Evolutionary conservation across 148 eudicot genomes (phyloP).

Genomic region (Arctostaphylos glauca): DNA sequence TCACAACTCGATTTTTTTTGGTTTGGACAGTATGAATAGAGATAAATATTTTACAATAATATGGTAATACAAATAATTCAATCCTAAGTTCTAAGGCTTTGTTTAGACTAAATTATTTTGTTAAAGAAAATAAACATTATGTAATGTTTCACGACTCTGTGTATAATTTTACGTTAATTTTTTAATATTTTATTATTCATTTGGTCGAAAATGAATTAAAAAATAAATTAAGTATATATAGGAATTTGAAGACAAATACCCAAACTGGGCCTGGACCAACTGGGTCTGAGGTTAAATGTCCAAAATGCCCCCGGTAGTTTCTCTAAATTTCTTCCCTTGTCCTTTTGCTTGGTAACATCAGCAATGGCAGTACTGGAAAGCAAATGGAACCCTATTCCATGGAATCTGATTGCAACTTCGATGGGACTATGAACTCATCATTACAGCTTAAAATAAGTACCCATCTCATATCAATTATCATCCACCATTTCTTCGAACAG

Average conservation of each 20-base stretch:
- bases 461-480: not conserved
- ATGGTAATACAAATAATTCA: too few relatives aligned
- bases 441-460: not conserved
- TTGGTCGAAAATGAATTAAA: too few relatives aligned
- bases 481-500: not conserved
- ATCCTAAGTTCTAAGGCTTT: too few relatives aligned
- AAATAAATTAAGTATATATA: too few relatives aligned
- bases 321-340: not conserved
- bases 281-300: not conserved
- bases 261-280: not conserved
- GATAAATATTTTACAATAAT: too few relatives aligned
- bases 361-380: not conserved
- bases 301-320: not conserved
- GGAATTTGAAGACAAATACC: not conserved
- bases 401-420: conserved; percentile 16
- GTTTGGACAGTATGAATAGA: too few relatives aligned
- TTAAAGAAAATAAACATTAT: too few relatives aligned
- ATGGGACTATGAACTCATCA: not conserved
- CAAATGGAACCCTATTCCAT: not conserved
- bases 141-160: too few relatives aligned
- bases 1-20: too few relatives aligned
- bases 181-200: too few relatives aligned
- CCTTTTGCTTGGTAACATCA: not conserved
- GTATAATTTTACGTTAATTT: too few relatives aligned
- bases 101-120: too few relatives aligned